These are phyloP conservation scores for Metschnikowia continentalis DNA, from an alignment of 805 yeast species.

Conservation along the genomic window DNA sequence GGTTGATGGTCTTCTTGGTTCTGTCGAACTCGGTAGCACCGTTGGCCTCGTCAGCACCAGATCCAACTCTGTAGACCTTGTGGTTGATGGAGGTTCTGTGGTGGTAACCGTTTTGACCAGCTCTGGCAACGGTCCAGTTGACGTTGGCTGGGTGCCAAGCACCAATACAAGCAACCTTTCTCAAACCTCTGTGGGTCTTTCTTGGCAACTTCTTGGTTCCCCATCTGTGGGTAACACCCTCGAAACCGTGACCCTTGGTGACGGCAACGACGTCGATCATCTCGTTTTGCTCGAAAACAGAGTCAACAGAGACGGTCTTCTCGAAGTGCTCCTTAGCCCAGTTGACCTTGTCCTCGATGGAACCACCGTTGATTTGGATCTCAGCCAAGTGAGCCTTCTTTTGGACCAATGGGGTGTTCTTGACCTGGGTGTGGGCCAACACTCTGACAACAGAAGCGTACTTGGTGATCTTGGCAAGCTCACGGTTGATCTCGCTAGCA, in stretches of 20 bases:
- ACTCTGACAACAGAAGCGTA: constrained; percentile 99
- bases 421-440: constrained; percentile 98
- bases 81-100: constrained; percentile 99
- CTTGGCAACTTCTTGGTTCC: constrained; percentile 99
- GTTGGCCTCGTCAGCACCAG: constrained; percentile 88
- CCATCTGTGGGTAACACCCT: constrained; percentile 99
- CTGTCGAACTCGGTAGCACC: constrained; percentile 98
- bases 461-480: constrained; percentile 97
- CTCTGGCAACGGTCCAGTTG: constrained; percentile 99
- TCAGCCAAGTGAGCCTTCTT: constrained; percentile 99
- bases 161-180: constrained; percentile 99
- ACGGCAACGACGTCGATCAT: constrained; percentile 98
- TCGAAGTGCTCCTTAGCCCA: constrained; percentile 99
- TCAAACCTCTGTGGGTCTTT: constrained; percentile 99
- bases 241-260: constrained; percentile 99
- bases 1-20: constrained; percentile 99
- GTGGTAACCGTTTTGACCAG: constrained; percentile 99
- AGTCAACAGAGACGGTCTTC: constrained; percentile 93
- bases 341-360: constrained; percentile 92
- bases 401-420: constrained; percentile 98
- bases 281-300: constrained; percentile 98
- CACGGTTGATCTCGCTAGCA: constrained; percentile 85
- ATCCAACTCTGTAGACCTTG: constrained; percentile 99
- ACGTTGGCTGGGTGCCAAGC: constrained; percentile 99
- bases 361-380: constrained; percentile 99